Evolutionary conservation across 257 asterid genomes (phyloP), one percentile per base, ranked within the genome.

Genomic region (Leptodermis oblonga): DNA sequence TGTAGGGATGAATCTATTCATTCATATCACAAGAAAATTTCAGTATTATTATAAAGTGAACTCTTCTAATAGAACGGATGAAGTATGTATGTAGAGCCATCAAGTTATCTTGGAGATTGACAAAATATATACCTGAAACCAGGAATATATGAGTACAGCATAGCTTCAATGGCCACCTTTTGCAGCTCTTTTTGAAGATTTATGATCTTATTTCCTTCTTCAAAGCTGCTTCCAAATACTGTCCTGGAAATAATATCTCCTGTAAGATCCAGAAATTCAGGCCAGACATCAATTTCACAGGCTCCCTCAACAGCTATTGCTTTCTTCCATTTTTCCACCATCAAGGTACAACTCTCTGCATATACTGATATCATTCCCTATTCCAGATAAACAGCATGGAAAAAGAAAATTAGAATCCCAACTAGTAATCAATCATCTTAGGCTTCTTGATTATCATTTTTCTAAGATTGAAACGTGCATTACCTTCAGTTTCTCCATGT

Each of bases 401-500:
- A 14, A 65, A 36, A 39, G n/a, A 28, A 61, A 23, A 25, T 33
- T 14, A 64, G 66, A 67, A 67, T 41, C 54, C 52, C 46, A 23
- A 61, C 25, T 62, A 5, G 26, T 39, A n/a, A 18, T 31, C 45
- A 36, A 46, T 26, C 30, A 48, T 48, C 48, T 17, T 48, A 20
- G 6, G 28, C 70, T 30, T 66, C 31, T 30, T 30, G 4, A 5
- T 18, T 17, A n/a, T 48, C 5, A 4, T 48, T 48, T 15, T 15
- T n/a, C 4, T 7, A n/a, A 28, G 42, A 43, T 65, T 42, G 69
- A 53, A 31, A 37, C 41, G 4, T 23, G 41, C 30, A 3, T 14
- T 37, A 86, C 87, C 87, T 82, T 86, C 11, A 86, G 53, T 78
- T 84, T 84, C 63, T 86, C 87, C 56, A 69, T 53, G 68, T 82